These are phyloP conservation scores for Artemisia annua DNA, from an alignment of 129 eudicot genomes.

Conservation along the genomic window DNA sequence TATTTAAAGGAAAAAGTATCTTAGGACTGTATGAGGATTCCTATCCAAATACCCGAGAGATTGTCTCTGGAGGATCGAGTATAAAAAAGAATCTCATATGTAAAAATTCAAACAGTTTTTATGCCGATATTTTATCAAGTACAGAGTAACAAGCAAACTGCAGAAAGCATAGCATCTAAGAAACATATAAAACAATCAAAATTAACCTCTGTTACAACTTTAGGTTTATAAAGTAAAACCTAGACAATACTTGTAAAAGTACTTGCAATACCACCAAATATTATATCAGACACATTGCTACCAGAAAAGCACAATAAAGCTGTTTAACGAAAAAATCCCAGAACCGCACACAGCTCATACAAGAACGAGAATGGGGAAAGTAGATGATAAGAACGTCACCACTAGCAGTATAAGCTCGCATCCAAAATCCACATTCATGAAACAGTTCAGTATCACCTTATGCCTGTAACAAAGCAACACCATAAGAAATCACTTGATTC, in stretches of 20 bases:
- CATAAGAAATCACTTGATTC: conserved; percentile 6
- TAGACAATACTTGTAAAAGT: conserved; percentile 21
- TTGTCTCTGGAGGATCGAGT: too few species aligned
- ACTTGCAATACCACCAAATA: conserved; percentile 34
- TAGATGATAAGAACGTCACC: not conserved
- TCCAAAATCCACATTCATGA: conserved; percentile 23
- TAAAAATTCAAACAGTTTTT: too few species aligned
- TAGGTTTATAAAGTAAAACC: conserved; percentile 28
- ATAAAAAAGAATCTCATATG: too few species aligned
- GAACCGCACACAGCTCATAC: conserved; percentile 17
- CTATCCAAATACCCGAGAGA: too few species aligned
- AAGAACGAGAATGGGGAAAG: not conserved
- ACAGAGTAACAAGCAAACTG: not conserved
- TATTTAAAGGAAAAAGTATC: too few species aligned
- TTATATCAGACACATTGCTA: conserved; percentile 38
- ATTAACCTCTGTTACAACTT: conserved; percentile 25
- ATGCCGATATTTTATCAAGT: not conserved
- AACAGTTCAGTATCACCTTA: conserved; percentile 14
- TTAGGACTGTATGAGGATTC: too few species aligned
- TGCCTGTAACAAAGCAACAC: conserved; percentile 21
- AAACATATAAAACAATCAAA: conserved; percentile 13
- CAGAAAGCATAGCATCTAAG: not conserved
- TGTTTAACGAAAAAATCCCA: conserved; percentile 25
- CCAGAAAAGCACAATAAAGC: conserved; percentile 25
- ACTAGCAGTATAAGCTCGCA: conserved; percentile 14